Evolutionary conservation across 2,329 filamentous ascomycete species (phyloP).

Genomic region (Alternaria longipes): DNA sequence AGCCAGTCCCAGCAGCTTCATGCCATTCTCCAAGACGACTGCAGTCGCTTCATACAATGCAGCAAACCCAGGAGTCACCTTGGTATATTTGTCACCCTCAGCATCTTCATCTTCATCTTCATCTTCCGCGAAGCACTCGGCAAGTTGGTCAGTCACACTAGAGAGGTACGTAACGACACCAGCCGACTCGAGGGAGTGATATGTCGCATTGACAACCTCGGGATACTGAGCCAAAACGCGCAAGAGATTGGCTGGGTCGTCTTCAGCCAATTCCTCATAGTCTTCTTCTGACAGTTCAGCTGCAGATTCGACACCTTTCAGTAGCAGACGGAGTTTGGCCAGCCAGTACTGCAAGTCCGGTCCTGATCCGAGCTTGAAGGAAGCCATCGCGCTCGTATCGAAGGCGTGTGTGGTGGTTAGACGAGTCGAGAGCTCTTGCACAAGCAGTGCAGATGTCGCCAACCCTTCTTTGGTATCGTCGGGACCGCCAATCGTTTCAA

Average conservation of each 20-base stretch:
- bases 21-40: conserved; percentile 42
- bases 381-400: conserved; percentile 33
- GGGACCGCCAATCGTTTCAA: conserved; percentile 25
- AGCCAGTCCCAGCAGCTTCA: conserved; percentile 40
- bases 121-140: conserved; percentile 32
- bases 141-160: conserved; percentile 37
- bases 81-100: background rate
- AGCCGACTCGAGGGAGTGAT: conserved; percentile 40
- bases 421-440: conserved; percentile 41
- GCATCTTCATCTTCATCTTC: conserved; percentile 24
- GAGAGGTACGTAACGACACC: conserved; percentile 40
- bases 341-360: conserved; percentile 46
- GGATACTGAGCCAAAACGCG: conserved; percentile 44
- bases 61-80: conserved; percentile 28
- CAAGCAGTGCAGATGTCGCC: conserved; percentile 35
- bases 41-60: conserved; percentile 40
- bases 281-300: conserved; percentile 34
- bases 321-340: conserved; percentile 28
- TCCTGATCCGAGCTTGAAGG: conserved; percentile 43
- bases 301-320: conserved; percentile 21
- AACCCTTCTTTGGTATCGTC: conserved; percentile 23
- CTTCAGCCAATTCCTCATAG: conserved; percentile 32
- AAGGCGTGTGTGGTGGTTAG: conserved; percentile 35
- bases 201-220: conserved; percentile 37
- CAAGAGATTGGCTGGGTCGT: conserved; percentile 38